phyloP scores from a whole-genome alignment of 1,139 yeast species.

The Yamadazyma epiphylla region DNA sequence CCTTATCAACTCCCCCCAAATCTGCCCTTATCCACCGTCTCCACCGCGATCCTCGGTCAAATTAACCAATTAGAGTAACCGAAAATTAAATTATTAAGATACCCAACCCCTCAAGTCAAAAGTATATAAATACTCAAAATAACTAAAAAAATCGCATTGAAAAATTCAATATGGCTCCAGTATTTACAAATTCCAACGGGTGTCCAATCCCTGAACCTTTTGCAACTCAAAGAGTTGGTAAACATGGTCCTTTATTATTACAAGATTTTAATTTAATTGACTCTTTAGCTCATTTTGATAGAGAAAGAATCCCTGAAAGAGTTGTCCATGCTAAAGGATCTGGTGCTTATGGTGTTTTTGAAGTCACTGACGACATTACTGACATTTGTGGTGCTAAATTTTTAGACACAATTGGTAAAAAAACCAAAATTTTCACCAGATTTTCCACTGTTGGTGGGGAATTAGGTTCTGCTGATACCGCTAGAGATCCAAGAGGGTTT shows the following conservation, averaged over 20 bases:
- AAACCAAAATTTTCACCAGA: slow-evolving; percentile 69
- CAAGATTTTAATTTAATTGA: slow-evolving; percentile 81
- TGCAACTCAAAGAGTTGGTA: slow-evolving; percentile 72
- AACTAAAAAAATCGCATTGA: slow-evolving; percentile 1
- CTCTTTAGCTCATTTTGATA: slow-evolving; percentile 75
- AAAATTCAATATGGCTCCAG: slow-evolving; percentile 27
- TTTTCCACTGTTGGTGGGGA: slow-evolving; percentile 93
- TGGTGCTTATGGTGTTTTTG: slow-evolving; percentile 79
- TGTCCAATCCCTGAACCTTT: slow-evolving; percentile 65
- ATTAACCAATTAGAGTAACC: slow-evolving; percentile 7
- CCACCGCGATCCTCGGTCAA: slow-evolving; percentile 4
- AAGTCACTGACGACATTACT: slow-evolving; percentile 76
- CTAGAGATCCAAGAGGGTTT: slow-evolving; percentile 90
- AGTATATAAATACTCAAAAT: slow-evolving; percentile 5
- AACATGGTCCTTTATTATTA: slow-evolving; percentile 69
- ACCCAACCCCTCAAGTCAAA: slow-evolving; percentile 7
- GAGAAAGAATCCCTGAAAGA: slow-evolving; percentile 87
- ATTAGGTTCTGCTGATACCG: slow-evolving; percentile 77
- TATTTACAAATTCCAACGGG: slow-evolving; percentile 69
- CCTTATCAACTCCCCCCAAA: neutral
- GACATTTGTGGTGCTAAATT: slow-evolving; percentile 72
- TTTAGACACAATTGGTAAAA: slow-evolving; percentile 69
- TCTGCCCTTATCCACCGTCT: neutral
- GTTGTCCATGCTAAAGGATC: slow-evolving; percentile 91
- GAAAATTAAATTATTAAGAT: slow-evolving; percentile 9